Percentiles rank a stretch among this genome's conserved stretches.
phyloP scores from a whole-genome alignment of 2,329 filamentous ascomycete species.

The Aspergillus sp. region DNA sequence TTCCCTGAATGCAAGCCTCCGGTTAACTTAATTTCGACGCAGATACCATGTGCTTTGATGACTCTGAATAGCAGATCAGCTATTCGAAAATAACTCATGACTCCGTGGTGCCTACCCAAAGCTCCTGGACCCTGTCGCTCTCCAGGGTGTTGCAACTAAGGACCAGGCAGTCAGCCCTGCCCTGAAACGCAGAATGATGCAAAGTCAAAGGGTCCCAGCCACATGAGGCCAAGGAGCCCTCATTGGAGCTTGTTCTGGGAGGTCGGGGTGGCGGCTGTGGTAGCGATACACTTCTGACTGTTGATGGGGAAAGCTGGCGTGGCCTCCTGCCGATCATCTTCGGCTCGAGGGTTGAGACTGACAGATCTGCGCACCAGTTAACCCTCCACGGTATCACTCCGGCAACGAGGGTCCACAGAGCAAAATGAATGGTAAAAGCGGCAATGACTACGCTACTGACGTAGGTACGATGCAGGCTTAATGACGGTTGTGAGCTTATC shows the following conservation, averaged over 20 bases:
- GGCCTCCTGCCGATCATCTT: conserved; percentile 1
- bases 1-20: no score
- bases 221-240: not conserved
- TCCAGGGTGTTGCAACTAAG: not conserved
- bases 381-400: not conserved
- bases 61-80: not conserved
- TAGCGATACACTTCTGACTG: not conserved
- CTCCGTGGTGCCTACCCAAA: no score
- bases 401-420: not conserved
- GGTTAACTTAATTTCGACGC: no score
- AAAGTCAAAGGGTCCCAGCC: not conserved
- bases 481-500: not conserved
- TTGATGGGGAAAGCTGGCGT: conserved; percentile 1
- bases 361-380: not conserved
- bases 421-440: not conserved
- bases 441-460: not conserved
- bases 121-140: no score
- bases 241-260: not conserved
- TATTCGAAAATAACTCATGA: no score
- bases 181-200: not conserved
- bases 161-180: not conserved
- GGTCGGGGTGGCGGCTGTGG: not conserved
- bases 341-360: not conserved
- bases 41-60: no score
- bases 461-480: not conserved